Evolutionary conservation across 257 asterid species (phyloP).

Genomic region (Nemophila menziesii): DNA sequence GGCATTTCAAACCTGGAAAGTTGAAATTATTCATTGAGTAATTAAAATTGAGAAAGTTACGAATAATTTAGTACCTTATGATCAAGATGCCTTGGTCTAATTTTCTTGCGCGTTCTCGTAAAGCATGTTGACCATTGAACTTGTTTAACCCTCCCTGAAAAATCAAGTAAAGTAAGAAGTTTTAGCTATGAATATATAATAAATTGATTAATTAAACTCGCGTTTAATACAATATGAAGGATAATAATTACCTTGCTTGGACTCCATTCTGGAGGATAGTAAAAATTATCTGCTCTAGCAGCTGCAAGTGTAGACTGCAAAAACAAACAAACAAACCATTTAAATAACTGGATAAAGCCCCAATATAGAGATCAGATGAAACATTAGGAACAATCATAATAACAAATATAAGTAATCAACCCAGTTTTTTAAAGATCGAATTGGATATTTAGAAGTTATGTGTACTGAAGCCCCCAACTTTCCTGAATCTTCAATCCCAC

Average conservation of each 20-base stretch:
- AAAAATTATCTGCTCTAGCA: conserved; percentile 95
- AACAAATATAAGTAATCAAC: too few species aligned
- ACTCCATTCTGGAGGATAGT: conserved; percentile 98
- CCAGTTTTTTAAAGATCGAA: too few species aligned
- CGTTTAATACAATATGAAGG: background rate
- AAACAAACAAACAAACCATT: conserved; percentile 18
- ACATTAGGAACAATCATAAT: background rate
- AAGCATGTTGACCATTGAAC: conserved; percentile 90
- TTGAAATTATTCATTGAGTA: conserved; percentile 1
- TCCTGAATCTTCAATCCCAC: too few species aligned
- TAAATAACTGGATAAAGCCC: conserved; percentile 10
- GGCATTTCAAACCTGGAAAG: conserved; percentile 92
- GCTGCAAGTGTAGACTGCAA: conserved; percentile 96
- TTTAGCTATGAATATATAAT: conserved; percentile 3
- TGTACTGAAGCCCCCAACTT: too few species aligned
- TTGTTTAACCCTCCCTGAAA: conserved; percentile 87
- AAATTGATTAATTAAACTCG: background rate
- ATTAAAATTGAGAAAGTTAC: background rate
- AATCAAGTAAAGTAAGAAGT: conserved; percentile 8
- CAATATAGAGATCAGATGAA: too few species aligned
- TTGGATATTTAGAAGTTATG: too few species aligned
- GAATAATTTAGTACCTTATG: conserved; percentile 49
- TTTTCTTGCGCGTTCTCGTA: conserved; percentile 91
- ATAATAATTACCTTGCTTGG: conserved; percentile 68
- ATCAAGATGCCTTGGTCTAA: conserved; percentile 92